These are phyloP conservation scores for Suhomyces terraborum DNA, from an alignment of 1,139 yeast species.

Conservation along the genomic window DNA sequence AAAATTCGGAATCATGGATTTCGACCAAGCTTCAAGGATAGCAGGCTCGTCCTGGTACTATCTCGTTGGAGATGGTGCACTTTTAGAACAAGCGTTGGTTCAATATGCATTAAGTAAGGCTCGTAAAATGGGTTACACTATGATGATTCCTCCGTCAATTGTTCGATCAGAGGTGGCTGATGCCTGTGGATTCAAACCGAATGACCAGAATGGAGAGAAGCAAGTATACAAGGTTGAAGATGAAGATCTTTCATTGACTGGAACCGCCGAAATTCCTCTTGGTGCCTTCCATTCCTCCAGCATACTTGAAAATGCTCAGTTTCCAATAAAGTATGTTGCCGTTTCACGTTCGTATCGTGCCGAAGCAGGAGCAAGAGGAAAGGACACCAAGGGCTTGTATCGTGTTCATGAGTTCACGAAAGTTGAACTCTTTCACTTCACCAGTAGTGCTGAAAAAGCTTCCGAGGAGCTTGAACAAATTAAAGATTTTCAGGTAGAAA, in stretches of 20 bases:
- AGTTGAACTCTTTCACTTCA: constrained; percentile 88
- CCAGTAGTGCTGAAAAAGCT: constrained; percentile 50
- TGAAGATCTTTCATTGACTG: constrained; percentile 68
- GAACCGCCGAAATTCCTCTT: constrained; percentile 94
- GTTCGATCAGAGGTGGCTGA: constrained; percentile 74
- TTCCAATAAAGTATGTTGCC: constrained; percentile 72
- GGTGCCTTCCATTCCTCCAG: constrained; percentile 66
- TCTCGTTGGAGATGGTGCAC: constrained; percentile 81
- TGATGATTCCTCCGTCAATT: constrained; percentile 83
- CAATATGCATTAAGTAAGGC: constrained; percentile 76
- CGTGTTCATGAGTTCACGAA: constrained; percentile 98
- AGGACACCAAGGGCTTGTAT: constrained; percentile 87
- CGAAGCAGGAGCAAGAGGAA: constrained; percentile 97
- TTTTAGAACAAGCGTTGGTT: constrained; percentile 84
- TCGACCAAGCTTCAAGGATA: constrained; percentile 68
- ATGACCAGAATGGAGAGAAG: constrained; percentile 83
- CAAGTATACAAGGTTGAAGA: constrained; percentile 70
- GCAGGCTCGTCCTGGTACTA: constrained; percentile 93
- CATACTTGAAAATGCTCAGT: constrained; percentile 23
- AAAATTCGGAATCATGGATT: constrained; percentile 63
- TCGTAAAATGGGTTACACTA: constrained; percentile 62
- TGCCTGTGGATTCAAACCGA: constrained; percentile 96
- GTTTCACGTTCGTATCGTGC: constrained; percentile 88
- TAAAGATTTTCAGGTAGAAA: constrained; percentile 61
- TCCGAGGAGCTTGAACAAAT: constrained; percentile 58